Percentiles rank a stretch among this genome's conserved stretches.
Conservation (phyloP, 306 rosid species). For the Astragalus glycyphyllos region DNA sequence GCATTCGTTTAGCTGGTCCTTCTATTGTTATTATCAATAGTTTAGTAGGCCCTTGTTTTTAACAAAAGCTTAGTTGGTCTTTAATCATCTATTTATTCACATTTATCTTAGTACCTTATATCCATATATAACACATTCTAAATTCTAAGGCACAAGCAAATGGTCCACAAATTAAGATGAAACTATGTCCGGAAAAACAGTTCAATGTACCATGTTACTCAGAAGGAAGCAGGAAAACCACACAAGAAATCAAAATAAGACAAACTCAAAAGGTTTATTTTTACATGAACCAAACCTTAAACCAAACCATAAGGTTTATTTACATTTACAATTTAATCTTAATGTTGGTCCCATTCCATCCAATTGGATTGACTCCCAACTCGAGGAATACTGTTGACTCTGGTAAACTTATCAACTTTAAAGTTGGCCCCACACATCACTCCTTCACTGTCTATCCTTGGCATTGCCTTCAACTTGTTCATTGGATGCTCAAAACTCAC, state of each 20-base stretch:
- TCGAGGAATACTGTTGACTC: conserved; percentile 90
- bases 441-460: conserved; percentile 91
- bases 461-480: conserved; percentile 95
- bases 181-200: not conserved
- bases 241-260: conserved; percentile 21
- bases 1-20: no score
- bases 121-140: no score
- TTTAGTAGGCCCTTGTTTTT: no score
- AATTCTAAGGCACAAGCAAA: conserved; percentile 1
- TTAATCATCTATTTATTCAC: no score
- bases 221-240: conserved; percentile 26
- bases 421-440: conserved; percentile 93
- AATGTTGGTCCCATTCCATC: conserved; percentile 72
- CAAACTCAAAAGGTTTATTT: conserved; percentile 26
- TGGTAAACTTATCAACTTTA: conserved; percentile 76
- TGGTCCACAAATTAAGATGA: conserved; percentile 8
- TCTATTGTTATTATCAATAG: no score
- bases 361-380: conserved; percentile 85
- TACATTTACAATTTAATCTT: not conserved
- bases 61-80: no score
- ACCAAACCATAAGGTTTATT: conserved; percentile 4
- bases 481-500: conserved; percentile 99
- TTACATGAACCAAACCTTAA: conserved; percentile 20
- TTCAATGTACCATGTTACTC: conserved; percentile 6
- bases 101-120: no score